A percentile compares a stretch with the other conserved stretches of the same genome.
Evolutionary conservation across 2,329 filamentous ascomycete species (phyloP).

Genomic region (Aspergillus thermomutatus): DNA sequence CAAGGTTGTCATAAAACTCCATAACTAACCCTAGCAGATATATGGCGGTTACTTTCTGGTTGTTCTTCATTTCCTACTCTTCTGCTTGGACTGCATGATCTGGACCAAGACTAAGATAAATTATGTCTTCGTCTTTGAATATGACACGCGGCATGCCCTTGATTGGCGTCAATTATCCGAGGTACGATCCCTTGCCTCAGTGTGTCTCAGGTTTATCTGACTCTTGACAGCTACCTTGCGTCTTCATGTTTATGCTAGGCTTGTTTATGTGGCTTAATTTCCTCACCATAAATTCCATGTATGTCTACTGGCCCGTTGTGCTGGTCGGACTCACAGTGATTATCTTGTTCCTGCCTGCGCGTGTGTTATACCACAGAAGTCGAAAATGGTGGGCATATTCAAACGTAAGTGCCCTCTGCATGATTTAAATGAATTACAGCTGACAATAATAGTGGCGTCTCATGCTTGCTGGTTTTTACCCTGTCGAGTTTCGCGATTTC

Average conservation of each 20-base stretch:
- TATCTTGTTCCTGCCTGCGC: constrained; percentile 73
- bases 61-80: constrained; percentile 75
- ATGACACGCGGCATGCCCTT: constrained; percentile 78
- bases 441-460: constrained; percentile 67
- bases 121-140: constrained; percentile 95
- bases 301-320: constrained; percentile 81
- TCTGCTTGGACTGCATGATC: constrained; percentile 77
- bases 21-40: constrained; percentile 54
- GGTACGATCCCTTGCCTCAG: constrained; percentile 36
- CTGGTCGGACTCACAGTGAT: constrained; percentile 66
- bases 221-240: constrained; percentile 64
- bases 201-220: constrained; percentile 11
- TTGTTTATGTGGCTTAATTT: constrained; percentile 91
- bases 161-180: constrained; percentile 88
- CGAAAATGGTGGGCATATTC: constrained; percentile 85
- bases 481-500: constrained; percentile 95
- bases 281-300: constrained; percentile 65
- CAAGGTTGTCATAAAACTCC: background rate
- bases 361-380: constrained; percentile 69
- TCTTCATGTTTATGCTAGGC: constrained; percentile 72
- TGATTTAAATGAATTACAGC: background rate
- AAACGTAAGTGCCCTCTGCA: constrained; percentile 58
- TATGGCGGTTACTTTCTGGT: constrained; percentile 91
- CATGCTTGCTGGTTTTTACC: constrained; percentile 78
- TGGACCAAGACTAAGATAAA: constrained; percentile 88